phyloP scores from a whole-genome alignment of 345 rosid genomes.

The Aurinia saxatilis region DNA sequence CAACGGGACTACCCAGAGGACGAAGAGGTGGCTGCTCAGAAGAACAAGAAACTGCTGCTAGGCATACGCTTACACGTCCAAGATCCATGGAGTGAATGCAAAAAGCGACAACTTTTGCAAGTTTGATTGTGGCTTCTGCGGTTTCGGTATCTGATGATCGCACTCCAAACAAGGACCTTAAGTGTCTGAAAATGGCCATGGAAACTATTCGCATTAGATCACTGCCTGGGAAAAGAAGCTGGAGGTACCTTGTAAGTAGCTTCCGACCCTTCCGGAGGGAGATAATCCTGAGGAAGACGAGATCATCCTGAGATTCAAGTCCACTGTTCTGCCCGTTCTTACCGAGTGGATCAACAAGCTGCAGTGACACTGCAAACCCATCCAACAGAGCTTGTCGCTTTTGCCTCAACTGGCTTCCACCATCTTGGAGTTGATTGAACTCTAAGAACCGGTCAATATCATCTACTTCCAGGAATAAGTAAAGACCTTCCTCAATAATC shows the following conservation, averaged over 20 bases:
- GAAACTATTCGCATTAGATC: constrained; percentile 76
- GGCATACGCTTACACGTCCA: constrained; percentile 65
- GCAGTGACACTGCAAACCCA: constrained; percentile 71
- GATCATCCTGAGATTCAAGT: constrained; percentile 47
- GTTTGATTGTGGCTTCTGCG: constrained; percentile 50
- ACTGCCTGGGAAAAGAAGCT: constrained; percentile 56
- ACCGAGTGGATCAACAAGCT: constrained; percentile 76
- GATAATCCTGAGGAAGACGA: constrained; percentile 59
- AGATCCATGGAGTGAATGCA: constrained; percentile 75
- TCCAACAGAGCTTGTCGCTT: constrained; percentile 69
- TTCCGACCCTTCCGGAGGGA: constrained; percentile 85
- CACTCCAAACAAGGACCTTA: constrained; percentile 71
- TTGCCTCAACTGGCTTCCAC: constrained; percentile 58
- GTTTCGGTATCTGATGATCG: constrained; percentile 51
- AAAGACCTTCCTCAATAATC: constrained; percentile 78
- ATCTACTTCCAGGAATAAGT: constrained; percentile 80
- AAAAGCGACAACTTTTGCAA: constrained; percentile 44
- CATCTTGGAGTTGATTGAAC: constrained; percentile 75
- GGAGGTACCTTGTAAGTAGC: constrained; percentile 73
- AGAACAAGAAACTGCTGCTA: constrained; percentile 84
- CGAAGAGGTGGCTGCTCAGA: constrained; percentile 84
- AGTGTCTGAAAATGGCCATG: constrained; percentile 86
- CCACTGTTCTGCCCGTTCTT: constrained; percentile 44
- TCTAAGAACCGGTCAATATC: constrained; percentile 79
- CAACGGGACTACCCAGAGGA: constrained; percentile 67